Conservation (phyloP, 2,329 filamentous ascomycete genomes). For the Gaeumannomyces sp. region DNA sequence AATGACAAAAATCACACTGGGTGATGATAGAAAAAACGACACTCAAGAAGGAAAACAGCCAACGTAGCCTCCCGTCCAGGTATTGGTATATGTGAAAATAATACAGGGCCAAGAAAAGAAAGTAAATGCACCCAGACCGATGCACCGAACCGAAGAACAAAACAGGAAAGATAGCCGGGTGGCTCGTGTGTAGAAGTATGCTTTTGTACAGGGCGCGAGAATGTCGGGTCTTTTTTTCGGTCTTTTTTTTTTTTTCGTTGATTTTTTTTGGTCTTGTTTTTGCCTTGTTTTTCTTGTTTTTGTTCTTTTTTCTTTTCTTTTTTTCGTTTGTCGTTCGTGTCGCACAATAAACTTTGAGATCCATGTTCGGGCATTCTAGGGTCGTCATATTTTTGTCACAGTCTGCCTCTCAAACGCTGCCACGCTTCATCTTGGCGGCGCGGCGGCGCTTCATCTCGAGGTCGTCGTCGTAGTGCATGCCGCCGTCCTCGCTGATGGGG, state of each 20-base stretch:
- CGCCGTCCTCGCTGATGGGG: constrained; percentile 42
- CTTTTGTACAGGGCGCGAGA: no score
- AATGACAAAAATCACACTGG: background rate
- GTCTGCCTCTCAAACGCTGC: constrained; percentile 33
- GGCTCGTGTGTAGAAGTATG: no score
- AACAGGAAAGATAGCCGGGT: background rate
- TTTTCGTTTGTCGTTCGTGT: no score
- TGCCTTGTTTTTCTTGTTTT: no score
- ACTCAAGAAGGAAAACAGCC: constrained; percentile 1
- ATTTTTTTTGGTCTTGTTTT: no score
- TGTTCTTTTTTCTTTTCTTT: no score
- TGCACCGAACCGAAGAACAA: background rate
- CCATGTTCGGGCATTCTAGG: no score
- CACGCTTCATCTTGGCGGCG: constrained; percentile 34
- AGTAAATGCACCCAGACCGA: background rate
- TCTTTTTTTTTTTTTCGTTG: no score
- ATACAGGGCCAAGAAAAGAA: constrained; percentile 5
- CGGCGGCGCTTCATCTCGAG: constrained; percentile 28
- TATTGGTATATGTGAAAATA: constrained; percentile 6
- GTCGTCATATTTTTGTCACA: no score
- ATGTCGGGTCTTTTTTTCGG: no score
- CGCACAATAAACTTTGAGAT: no score
- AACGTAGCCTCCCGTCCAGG: background rate
- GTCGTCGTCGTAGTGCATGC: constrained; percentile 37
- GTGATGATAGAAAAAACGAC: background rate